Evolutionary conservation across 139 green algal species (phyloP).

Genomic region (Haematococcus lacustris): DNA sequence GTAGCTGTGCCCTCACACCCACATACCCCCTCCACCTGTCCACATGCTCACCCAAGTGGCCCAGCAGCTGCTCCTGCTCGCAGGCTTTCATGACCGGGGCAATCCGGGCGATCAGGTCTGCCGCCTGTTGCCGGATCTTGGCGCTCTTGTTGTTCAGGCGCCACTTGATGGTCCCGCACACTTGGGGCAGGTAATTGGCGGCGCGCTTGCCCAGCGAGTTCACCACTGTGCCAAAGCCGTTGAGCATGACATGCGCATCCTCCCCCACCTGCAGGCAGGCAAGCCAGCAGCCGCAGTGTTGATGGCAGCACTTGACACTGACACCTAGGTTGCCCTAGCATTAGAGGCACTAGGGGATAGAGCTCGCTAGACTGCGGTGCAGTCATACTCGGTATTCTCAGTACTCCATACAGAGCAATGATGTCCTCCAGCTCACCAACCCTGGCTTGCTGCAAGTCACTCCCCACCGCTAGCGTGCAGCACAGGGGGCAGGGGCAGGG

Average conservation of each 20-base stretch:
- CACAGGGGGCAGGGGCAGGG: no score
- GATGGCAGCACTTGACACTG: no score
- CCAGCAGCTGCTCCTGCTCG: conserved; percentile 94
- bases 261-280: conserved; percentile 51
- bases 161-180: conserved; percentile 99
- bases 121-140: conserved; percentile 93
- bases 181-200: conserved; percentile 94
- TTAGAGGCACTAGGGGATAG: no score
- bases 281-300: background rate
- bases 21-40: no score
- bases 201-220: conserved; percentile 86
- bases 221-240: conserved; percentile 95
- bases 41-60: conserved; percentile 67
- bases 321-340: no score
- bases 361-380: no score
- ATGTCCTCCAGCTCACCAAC: no score
- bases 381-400: no score
- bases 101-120: conserved; percentile 92
- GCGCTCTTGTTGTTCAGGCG: conserved; percentile 97
- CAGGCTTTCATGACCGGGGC: conserved; percentile 85
- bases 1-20: no score
- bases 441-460: no score
- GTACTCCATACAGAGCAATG: no score
- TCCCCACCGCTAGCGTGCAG: no score
- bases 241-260: conserved; percentile 88